Evolutionary conservation across 108 stramenopile species (phyloP).

Genomic region (Aurantiochytrium sp.): DNA sequence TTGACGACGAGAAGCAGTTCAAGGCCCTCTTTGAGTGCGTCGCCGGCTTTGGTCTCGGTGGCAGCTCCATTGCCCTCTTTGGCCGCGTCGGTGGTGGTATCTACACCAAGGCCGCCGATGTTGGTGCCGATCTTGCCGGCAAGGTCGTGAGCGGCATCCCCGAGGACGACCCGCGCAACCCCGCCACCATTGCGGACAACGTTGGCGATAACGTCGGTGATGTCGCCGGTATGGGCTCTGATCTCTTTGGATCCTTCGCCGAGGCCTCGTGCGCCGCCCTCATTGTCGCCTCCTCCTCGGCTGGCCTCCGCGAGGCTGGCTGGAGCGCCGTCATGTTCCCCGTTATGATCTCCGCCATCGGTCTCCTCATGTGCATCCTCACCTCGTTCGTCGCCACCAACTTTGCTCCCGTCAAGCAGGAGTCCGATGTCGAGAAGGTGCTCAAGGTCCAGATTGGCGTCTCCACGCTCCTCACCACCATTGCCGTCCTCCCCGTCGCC

Average conservation of each 20-base stretch:
- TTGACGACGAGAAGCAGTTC: slow-evolving; percentile 39
- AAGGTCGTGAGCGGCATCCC: slow-evolving; percentile 97
- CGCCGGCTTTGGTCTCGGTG: slow-evolving; percentile 94
- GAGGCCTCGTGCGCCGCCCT: slow-evolving; percentile 15
- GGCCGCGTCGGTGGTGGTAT: slow-evolving; percentile 98
- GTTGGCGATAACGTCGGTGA: slow-evolving; percentile 99
- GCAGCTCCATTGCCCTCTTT: slow-evolving; percentile 96
- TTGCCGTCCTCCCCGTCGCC: slow-evolving; percentile 74
- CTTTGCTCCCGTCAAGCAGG: slow-evolving; percentile 47
- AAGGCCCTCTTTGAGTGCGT: slow-evolving; percentile 76
- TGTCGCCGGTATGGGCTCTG: slow-evolving; percentile 98
- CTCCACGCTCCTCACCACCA: slow-evolving; percentile 80
- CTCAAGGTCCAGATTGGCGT: slow-evolving; percentile 42
- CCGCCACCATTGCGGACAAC: slow-evolving; percentile 98
- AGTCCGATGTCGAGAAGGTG: slow-evolving; percentile 82
- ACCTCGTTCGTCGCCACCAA: slow-evolving; percentile 71
- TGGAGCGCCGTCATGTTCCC: slow-evolving; percentile 86
- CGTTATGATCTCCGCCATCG: slow-evolving; percentile 78
- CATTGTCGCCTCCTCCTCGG: slow-evolving; percentile 82
- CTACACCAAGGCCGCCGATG: slow-evolving; percentile 99
- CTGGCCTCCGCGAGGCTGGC: slow-evolving; percentile 64
- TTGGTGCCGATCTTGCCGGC: slow-evolving; percentile 96
- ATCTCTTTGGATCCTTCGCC: slow-evolving; percentile 88
- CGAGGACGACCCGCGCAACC: slow-evolving; percentile 98
- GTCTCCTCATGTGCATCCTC: slow-evolving; percentile 87